Percentiles rank a stretch among this genome's conserved stretches.
phyloP scores from a whole-genome alignment of 2,329 filamentous ascomycete genomes.

The Penicillium sp. region DNA sequence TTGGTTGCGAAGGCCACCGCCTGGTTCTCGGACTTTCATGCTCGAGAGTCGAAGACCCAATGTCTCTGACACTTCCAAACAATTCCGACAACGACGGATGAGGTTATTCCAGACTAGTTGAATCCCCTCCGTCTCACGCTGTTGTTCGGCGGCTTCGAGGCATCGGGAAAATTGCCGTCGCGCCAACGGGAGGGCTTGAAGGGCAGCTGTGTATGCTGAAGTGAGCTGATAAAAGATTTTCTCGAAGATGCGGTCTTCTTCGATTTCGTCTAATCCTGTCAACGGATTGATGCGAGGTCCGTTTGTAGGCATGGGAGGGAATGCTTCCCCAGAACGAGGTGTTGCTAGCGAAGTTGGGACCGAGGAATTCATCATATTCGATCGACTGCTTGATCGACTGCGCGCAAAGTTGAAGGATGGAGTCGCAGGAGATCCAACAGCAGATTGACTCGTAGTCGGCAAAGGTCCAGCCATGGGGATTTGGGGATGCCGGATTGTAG shows the following conservation, averaged over 20 bases:
- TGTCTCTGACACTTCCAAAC: slow-evolving; percentile 70
- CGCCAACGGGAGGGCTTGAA: slow-evolving; percentile 68
- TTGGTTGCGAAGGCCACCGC: slow-evolving; percentile 60
- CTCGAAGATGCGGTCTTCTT: slow-evolving; percentile 80
- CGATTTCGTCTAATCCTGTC: slow-evolving; percentile 63
- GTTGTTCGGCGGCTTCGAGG: slow-evolving; percentile 62
- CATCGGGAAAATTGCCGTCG: slow-evolving; percentile 64
- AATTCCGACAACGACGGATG: slow-evolving; percentile 67
- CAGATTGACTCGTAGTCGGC: slow-evolving; percentile 31
- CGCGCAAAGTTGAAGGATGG: slow-evolving; percentile 36
- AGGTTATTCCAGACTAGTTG: slow-evolving; percentile 68
- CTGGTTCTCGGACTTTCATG: slow-evolving; percentile 83
- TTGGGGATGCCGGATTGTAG: slow-evolving; percentile 49
- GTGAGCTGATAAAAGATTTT: slow-evolving; percentile 75
- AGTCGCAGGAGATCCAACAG: slow-evolving; percentile 31
- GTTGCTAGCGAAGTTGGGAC: slow-evolving; percentile 56
- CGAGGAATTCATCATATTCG: slow-evolving; percentile 51
- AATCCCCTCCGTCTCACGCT: slow-evolving; percentile 58
- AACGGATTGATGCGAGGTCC: slow-evolving; percentile 53
- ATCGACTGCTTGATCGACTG: slow-evolving; percentile 52
- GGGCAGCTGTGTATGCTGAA: slow-evolving; percentile 69
- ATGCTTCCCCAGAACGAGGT: slow-evolving; percentile 79
- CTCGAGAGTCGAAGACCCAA: slow-evolving; percentile 70
- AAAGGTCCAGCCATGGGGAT: slow-evolving; percentile 30
- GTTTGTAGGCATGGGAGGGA: slow-evolving; percentile 52